phyloP scores from a whole-genome alignment of 768 basidiomycete genomes.

The Lactifluus pinguis region DNA sequence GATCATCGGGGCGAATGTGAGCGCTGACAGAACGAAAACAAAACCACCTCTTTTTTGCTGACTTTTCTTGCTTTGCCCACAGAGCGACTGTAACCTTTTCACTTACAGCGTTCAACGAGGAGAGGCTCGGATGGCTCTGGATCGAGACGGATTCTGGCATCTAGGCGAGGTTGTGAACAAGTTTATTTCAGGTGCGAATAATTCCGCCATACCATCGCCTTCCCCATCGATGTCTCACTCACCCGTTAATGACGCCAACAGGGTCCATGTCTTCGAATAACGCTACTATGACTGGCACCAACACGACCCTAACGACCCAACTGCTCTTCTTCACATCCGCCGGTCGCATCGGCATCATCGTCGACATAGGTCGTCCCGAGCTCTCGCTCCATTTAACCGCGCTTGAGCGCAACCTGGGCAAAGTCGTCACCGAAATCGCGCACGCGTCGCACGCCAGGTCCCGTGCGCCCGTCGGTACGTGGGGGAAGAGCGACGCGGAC shows the following conservation, averaged over 20 bases:
- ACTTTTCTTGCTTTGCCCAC: background rate
- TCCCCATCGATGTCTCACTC: background rate
- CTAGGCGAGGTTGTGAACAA: constrained; percentile 72
- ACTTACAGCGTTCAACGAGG: constrained; percentile 45
- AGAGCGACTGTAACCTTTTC: constrained; percentile 64
- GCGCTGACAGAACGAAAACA: constrained; percentile 19
- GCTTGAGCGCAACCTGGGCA: constrained; percentile 67
- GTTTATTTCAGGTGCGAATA: constrained; percentile 51
- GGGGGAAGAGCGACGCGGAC: constrained; percentile 51
- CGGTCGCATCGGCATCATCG: constrained; percentile 68
- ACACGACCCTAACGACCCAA: constrained; percentile 37
- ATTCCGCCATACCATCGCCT: background rate
- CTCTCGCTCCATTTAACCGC: constrained; percentile 52
- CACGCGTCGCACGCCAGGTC: constrained; percentile 56
- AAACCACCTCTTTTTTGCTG: background rate
- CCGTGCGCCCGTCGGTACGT: constrained; percentile 52
- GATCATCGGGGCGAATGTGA: constrained; percentile 70
- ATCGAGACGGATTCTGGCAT: constrained; percentile 61
- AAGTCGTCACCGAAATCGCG: constrained; percentile 42
- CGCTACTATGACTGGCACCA: too few species aligned
- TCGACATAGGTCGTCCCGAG: constrained; percentile 46
- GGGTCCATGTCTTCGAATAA: constrained; percentile 48
- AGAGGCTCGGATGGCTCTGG: constrained; percentile 39
- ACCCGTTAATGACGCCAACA: constrained; percentile 25
- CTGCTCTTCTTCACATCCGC: constrained; percentile 70